phyloP scores from a whole-genome alignment of 2,329 filamentous ascomycete species.

The Metarhizium robertsii region DNA sequence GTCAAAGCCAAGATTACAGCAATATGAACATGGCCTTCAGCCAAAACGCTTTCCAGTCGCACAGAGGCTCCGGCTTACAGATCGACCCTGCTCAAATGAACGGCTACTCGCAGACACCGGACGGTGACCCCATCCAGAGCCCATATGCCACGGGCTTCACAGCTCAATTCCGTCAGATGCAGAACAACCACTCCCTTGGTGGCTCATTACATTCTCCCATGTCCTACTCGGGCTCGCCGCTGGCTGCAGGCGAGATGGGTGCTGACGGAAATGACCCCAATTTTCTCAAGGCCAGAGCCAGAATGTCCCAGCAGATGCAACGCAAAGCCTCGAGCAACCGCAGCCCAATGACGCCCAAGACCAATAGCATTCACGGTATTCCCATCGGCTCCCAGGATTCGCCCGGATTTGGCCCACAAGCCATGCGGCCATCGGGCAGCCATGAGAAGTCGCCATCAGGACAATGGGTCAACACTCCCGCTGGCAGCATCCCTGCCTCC shows the following conservation, averaged over 20 bases:
- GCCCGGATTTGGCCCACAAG: conserved; percentile 64
- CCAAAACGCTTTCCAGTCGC: conserved; percentile 41
- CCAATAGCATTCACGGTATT: conserved; percentile 63
- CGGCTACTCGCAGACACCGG: conserved; percentile 83
- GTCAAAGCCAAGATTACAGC: conserved; percentile 45
- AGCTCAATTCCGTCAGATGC: conserved; percentile 67
- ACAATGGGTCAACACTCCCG: conserved; percentile 83
- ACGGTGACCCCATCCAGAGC: conserved; percentile 85
- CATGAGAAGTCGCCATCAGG: conserved; percentile 80
- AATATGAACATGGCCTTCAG: conserved; percentile 49
- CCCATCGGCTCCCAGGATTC: conserved; percentile 60
- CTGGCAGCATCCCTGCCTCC: conserved; percentile 69
- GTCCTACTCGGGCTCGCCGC: conserved; percentile 28
- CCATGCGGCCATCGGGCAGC: conserved; percentile 60
- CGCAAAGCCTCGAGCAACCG: conserved; percentile 65
- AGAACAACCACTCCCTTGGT: conserved; percentile 47
- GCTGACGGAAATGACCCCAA: conserved; percentile 40
- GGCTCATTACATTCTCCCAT: conserved; percentile 36
- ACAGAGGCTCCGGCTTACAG: conserved; percentile 48
- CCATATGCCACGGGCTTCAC: conserved; percentile 76
- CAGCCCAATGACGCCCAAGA: conserved; percentile 80
- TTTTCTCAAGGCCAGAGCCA: conserved; percentile 53
- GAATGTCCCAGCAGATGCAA: conserved; percentile 55
- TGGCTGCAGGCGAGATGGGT: conserved; percentile 37
- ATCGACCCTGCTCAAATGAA: conserved; percentile 63